phyloP scores from a whole-genome alignment of 306 rosid genomes.

The Trichosanthes truncata region DNA sequence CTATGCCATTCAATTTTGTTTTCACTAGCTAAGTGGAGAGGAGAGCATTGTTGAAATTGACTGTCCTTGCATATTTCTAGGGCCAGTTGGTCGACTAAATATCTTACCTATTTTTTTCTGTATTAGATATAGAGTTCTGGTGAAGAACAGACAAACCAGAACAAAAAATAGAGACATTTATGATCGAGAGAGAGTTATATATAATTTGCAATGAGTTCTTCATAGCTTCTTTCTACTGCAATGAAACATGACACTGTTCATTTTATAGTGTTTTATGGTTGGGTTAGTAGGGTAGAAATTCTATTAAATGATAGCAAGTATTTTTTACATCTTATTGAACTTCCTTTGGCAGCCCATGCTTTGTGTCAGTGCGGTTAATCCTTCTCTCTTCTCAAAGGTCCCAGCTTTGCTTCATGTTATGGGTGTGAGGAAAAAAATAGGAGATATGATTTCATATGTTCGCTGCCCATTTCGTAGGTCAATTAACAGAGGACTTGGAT shows the following conservation, averaged over 20 bases:
- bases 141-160: neutral
- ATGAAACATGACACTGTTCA: neutral
- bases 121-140: neutral
- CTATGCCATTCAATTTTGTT: neutral
- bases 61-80: neutral
- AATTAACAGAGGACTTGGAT: constrained; percentile 75
- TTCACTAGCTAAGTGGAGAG: neutral
- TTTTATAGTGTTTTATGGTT: neutral
- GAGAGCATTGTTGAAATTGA: neutral
- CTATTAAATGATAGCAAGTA: neutral
- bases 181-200: neutral
- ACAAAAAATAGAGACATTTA: neutral
- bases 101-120: neutral
- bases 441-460: constrained; percentile 70
- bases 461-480: constrained; percentile 79
- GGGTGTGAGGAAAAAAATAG: constrained; percentile 79
- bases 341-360: constrained; percentile 86
- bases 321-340: neutral
- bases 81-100: neutral
- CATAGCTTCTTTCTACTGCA: neutral
- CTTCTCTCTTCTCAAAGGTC: constrained; percentile 90
- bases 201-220: neutral
- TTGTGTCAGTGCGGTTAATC: constrained; percentile 96
- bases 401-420: constrained; percentile 78
- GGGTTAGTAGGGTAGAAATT: neutral